These are phyloP conservation scores for Dendrobium officinale DNA, from an alignment of 106 monocot genomes.

Conservation along the genomic window DNA sequence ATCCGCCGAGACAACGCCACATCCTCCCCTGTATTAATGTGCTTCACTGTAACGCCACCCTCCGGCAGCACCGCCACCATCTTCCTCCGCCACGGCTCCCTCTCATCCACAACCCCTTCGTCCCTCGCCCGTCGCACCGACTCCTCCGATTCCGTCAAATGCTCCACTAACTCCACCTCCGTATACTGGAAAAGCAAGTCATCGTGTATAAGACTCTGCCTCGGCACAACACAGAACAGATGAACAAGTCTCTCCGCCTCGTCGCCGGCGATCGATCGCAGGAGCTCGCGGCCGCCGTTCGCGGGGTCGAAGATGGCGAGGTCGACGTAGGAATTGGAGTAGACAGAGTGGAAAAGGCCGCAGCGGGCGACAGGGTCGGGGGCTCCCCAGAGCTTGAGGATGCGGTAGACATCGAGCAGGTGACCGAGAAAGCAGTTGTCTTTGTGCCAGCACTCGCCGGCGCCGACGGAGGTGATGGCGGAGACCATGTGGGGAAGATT, in stretches of 20 bases:
- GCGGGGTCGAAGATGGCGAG: slow-evolving; percentile 73
- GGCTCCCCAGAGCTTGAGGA: slow-evolving; percentile 62
- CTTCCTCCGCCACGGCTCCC: slow-evolving; percentile 49
- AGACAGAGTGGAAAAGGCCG: slow-evolving; percentile 88
- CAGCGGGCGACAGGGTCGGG: slow-evolving; percentile 56
- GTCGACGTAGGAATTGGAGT: slow-evolving; percentile 93
- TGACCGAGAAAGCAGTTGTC: slow-evolving; percentile 63
- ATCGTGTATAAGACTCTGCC: slow-evolving; percentile 61
- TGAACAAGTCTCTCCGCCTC: slow-evolving; percentile 62
- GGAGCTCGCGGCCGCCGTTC: slow-evolving; percentile 30
- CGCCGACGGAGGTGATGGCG: slow-evolving; percentile 44
- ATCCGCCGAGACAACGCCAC: slow-evolving; percentile 45
- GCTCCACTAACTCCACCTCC: slow-evolving; percentile 44
- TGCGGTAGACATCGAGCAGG: slow-evolving; percentile 61
- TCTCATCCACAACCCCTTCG: slow-evolving; percentile 6
- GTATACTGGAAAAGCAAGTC: slow-evolving; percentile 47
- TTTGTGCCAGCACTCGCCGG: slow-evolving; percentile 92
- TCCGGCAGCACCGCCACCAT: slow-evolving; percentile 31
- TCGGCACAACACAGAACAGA: slow-evolving; percentile 77
- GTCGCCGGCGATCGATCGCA: slow-evolving; percentile 31
- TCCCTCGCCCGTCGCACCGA: slow-evolving; percentile 18
- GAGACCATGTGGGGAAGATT: slow-evolving; percentile 41
- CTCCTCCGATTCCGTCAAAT: slow-evolving; percentile 27
- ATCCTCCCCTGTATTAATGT: slow-evolving; percentile 69
- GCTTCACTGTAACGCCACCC: slow-evolving; percentile 39